These are phyloP conservation scores for Curvularia sp. DNA, from an alignment of 2,329 filamentous ascomycete genomes.

Conservation along the genomic window DNA sequence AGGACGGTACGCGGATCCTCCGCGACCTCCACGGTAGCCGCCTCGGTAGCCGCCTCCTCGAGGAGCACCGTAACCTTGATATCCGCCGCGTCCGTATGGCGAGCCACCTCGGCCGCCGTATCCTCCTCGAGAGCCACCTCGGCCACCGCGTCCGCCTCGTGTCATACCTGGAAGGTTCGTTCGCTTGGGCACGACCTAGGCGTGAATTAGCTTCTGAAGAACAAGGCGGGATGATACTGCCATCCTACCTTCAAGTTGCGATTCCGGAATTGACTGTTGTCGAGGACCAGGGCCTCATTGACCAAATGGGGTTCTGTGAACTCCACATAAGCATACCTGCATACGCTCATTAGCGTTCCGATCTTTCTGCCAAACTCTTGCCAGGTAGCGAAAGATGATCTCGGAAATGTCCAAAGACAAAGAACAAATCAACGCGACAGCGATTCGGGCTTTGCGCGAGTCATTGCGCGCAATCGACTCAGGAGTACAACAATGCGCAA, in stretches of 20 bases:
- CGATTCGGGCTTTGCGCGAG: conserved; percentile 3
- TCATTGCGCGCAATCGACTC: not conserved
- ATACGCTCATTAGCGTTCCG: conserved; percentile 59
- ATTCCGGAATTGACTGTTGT: conserved; percentile 94
- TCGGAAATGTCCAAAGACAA: conserved; percentile 6
- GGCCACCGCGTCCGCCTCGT: conserved; percentile 72
- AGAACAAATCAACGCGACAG: not conserved
- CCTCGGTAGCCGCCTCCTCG: conserved; percentile 54
- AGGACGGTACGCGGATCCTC: conserved; percentile 35
- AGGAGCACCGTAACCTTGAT: conserved; percentile 43
- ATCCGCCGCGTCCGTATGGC: conserved; percentile 46
- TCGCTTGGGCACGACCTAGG: conserved; percentile 83
- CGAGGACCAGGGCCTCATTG: conserved; percentile 89
- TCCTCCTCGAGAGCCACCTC: conserved; percentile 56
- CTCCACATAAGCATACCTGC: conserved; percentile 97
- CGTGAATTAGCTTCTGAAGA: conserved; percentile 22
- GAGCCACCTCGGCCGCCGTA: conserved; percentile 63
- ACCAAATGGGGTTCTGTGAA: conserved; percentile 94
- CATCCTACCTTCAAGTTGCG: conserved; percentile 85
- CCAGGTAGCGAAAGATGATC: conserved; percentile 61
- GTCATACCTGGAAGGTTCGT: conserved; percentile 97
- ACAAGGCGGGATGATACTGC: not conserved
- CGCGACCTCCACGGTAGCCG: conserved; percentile 44
- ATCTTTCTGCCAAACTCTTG: conserved; percentile 63
- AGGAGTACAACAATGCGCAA: conserved; percentile 6